phyloP scores from a whole-genome alignment of 306 rosid species.

The Quercus parvula region DNA sequence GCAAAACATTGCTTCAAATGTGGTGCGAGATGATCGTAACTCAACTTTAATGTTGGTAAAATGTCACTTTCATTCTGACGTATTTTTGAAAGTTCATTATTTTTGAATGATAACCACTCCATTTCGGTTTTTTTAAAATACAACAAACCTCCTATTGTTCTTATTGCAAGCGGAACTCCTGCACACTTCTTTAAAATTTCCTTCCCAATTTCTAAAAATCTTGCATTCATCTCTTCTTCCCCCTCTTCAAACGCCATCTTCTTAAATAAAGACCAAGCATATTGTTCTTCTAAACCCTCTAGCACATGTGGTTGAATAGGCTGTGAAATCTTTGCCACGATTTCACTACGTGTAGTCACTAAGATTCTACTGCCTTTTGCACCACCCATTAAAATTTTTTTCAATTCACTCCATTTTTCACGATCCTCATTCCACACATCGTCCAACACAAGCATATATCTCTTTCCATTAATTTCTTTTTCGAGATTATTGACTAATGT shows the following conservation, averaged over 20 bases:
- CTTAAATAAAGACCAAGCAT: not conserved
- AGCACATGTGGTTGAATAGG: rapidly evolving
- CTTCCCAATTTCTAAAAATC: rapidly evolving
- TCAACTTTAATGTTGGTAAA: no score
- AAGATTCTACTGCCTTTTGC: rapidly evolving
- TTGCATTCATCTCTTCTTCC: not conserved
- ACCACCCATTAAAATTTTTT: rapidly evolving
- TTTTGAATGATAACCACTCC: rapidly evolving
- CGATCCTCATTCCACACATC: no score
- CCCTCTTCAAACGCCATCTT: not conserved
- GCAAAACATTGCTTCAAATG: no score
- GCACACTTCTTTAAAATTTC: rapidly evolving
- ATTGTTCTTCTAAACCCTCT: not conserved
- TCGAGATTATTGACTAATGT: rapidly evolving
- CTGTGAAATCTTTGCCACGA: rapidly evolving
- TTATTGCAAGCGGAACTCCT: no score
- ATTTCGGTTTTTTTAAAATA: rapidly evolving
- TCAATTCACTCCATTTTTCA: rapidly evolving
- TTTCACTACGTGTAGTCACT: no score
- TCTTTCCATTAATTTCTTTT: no score
- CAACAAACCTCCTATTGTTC: rapidly evolving
- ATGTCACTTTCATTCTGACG: rapidly evolving
- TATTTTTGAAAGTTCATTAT: rapidly evolving
- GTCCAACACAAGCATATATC: rapidly evolving
- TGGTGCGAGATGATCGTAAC: rapidly evolving